Percentiles rank a stretch among this genome's conserved stretches.
phyloP scores from a whole-genome alignment of 805 yeast species.

The Candida ovalis region DNA sequence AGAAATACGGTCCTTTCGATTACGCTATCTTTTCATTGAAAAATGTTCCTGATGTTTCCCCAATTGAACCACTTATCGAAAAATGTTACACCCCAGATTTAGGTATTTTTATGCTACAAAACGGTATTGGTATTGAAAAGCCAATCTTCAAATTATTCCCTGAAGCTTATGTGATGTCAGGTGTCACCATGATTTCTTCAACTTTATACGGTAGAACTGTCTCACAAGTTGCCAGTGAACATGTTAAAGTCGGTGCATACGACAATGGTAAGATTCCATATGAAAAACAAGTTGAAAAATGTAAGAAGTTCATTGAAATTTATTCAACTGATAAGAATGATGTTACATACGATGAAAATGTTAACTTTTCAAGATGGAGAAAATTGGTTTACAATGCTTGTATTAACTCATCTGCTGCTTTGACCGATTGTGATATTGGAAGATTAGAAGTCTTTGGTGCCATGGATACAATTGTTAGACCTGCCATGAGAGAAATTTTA shows the following conservation, averaged over 20 bases:
- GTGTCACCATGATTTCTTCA: constrained; percentile 37
- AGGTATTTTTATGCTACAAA: constrained; percentile 36
- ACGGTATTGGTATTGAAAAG: constrained; percentile 38
- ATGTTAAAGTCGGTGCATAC: constrained; percentile 33
- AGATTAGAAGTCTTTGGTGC: constrained; percentile 31
- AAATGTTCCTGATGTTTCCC: constrained; percentile 59
- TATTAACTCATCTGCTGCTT: constrained; percentile 41
- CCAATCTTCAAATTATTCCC: constrained; percentile 33
- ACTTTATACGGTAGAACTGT: constrained; percentile 30
- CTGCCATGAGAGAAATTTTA: constrained; percentile 43
- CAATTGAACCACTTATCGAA: constrained; percentile 36
- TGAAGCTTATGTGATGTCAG: constrained; percentile 33
- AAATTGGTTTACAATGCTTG: constrained; percentile 47
- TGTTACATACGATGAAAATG: constrained; percentile 32
- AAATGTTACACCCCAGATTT: constrained; percentile 28
- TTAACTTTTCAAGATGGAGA: constrained; percentile 41
- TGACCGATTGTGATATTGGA: constrained; percentile 39
- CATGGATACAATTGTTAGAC: constrained; percentile 27
- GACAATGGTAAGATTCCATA: constrained; percentile 29
- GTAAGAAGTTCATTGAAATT: constrained; percentile 31
- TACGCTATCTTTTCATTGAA: constrained; percentile 60
- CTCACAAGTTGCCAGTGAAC: constrained; percentile 34
- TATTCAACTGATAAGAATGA: constrained; percentile 32
- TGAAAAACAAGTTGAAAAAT: constrained; percentile 26
- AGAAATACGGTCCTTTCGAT: constrained; percentile 40